phyloP scores from a whole-genome alignment of 2,329 filamentous ascomycete genomes.

The Metarhizium humberi region DNA sequence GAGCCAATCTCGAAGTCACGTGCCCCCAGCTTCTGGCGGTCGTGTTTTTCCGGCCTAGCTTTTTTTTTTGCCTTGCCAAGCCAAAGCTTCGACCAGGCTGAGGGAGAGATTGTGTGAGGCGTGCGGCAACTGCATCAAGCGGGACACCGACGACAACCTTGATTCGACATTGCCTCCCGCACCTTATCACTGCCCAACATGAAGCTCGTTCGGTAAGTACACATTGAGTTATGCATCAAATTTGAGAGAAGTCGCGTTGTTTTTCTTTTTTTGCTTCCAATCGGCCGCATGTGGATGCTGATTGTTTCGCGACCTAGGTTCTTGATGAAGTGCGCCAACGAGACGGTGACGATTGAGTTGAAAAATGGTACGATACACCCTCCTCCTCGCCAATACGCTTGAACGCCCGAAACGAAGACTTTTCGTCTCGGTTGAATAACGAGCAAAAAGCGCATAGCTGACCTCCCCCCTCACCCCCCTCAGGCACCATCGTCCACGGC shows the following conservation, averaged over 20 bases:
- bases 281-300: constrained; percentile 9
- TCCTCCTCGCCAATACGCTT: not conserved
- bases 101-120: not conserved
- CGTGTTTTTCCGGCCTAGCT: not conserved
- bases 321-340: constrained; percentile 98
- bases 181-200: constrained; percentile 45
- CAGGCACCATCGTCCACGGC: constrained; percentile 91
- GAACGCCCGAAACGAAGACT: no score
- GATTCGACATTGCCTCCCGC: not conserved
- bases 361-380: constrained; percentile 68
- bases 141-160: not conserved
- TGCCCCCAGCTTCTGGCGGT: not conserved
- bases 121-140: not conserved
- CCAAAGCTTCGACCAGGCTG: not conserved
- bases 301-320: constrained; percentile 51
- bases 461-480: not conserved
- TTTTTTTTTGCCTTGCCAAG: not conserved
- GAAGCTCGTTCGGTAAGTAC: constrained; percentile 89
- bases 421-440: not conserved
- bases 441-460: constrained; percentile 5
- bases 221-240: not conserved
- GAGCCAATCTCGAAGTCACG: not conserved
- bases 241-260: not conserved
- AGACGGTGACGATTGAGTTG: constrained; percentile 95
- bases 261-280: not conserved